These are phyloP conservation scores for Coelastrella sp. DNA, from an alignment of 139 green algal genomes.

Conservation along the genomic window DNA sequence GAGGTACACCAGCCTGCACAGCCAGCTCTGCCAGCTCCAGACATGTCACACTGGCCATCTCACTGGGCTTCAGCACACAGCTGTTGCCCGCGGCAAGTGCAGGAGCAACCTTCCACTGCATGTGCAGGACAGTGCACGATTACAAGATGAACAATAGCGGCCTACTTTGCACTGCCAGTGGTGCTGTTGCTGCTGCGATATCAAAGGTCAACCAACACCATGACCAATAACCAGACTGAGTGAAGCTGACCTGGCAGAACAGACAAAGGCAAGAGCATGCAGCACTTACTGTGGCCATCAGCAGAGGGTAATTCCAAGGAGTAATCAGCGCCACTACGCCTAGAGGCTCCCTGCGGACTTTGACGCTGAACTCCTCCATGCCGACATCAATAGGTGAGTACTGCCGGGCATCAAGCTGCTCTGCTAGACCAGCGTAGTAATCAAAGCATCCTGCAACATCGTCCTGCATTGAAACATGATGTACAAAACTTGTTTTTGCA, in stretches of 20 bases:
- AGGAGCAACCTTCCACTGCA: conserved; percentile 90
- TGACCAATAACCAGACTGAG: no score
- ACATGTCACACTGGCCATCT: conserved; percentile 86
- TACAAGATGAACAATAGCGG: no score
- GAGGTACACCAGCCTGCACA: conserved; percentile 72
- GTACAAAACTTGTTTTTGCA: background rate
- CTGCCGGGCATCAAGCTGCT: conserved; percentile 82
- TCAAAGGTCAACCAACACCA: no score
- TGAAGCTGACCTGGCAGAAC: no score
- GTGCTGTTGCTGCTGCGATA: background rate
- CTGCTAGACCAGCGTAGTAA: conserved; percentile 88
- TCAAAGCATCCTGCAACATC: conserved; percentile 81
- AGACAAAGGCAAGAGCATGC: background rate
- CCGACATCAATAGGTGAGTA: conserved; percentile 70
- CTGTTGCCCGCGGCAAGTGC: conserved; percentile 88
- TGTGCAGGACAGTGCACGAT: background rate
- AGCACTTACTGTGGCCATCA: conserved; percentile 74
- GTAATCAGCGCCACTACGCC: conserved; percentile 87
- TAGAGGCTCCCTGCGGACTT: conserved; percentile 65
- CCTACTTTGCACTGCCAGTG: no score
- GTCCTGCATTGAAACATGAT: no score
- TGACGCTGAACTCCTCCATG: conserved; percentile 71
- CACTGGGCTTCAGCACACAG: conserved; percentile 86
- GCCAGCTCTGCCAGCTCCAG: conserved; percentile 86
- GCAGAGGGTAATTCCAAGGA: conserved; percentile 92